Evolutionary conservation across 2,329 filamentous ascomycete genomes (phyloP).

Genomic region (Macrophomina phaseolina): DNA sequence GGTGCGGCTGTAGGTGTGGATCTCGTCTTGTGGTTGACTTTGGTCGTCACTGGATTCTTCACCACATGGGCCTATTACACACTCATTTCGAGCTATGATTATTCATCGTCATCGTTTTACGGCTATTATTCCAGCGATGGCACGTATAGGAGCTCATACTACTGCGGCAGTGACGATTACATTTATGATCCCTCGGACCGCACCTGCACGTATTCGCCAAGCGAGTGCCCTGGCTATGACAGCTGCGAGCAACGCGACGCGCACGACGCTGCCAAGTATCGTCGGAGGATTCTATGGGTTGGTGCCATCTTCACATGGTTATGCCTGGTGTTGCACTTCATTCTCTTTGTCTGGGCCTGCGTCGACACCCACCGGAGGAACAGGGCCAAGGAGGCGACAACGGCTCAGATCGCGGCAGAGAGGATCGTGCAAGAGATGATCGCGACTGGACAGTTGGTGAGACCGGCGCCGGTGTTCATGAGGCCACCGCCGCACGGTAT

Average conservation of each 20-base stretch:
- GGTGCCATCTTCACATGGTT: slow-evolving; percentile 41
- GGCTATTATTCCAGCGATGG: slow-evolving; percentile 32
- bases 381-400: neutral
- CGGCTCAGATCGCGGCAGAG: neutral
- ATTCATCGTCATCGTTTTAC: slow-evolving; percentile 30
- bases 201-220: slow-evolving; percentile 2
- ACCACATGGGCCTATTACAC: slow-evolving; percentile 32
- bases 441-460: slow-evolving; percentile 8
- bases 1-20: slow-evolving; percentile 43
- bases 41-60: slow-evolving; percentile 38
- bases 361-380: slow-evolving; percentile 41
- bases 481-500: neutral
- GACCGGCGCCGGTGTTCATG: slow-evolving; percentile 5
- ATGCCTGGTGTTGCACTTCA: slow-evolving; percentile 39
- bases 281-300: slow-evolving; percentile 33
- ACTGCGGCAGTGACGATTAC: slow-evolving; percentile 18
- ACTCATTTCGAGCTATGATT: slow-evolving; percentile 24
- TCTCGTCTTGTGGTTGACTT: slow-evolving; percentile 43
- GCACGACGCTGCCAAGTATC: slow-evolving; percentile 32
- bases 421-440: slow-evolving; percentile 22
- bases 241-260: slow-evolving; percentile 41
- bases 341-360: slow-evolving; percentile 47
- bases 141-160: slow-evolving; percentile 15
- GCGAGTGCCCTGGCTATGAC: slow-evolving; percentile 28
- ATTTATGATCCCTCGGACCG: slow-evolving; percentile 1